Conservation (phyloP, 805 yeast species). For the Wickerhamiella lipophila region DNA sequence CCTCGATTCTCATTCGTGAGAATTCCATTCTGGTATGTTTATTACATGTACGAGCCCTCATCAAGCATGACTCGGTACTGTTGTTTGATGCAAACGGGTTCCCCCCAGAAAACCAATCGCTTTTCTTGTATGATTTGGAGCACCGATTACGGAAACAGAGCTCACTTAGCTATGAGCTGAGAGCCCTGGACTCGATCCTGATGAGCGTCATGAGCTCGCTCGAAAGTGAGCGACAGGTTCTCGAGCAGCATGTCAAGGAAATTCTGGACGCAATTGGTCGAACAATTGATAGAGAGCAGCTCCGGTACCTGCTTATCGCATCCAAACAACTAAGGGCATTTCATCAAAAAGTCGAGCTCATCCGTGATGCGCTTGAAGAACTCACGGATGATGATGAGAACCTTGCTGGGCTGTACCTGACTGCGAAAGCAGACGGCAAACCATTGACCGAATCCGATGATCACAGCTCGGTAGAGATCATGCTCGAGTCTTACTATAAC, state of each 20-base stretch:
- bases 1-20: slow-evolving; percentile 69
- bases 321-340: slow-evolving; percentile 76
- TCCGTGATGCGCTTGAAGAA: slow-evolving; percentile 76
- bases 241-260: slow-evolving; percentile 59
- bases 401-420: slow-evolving; percentile 64
- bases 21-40: slow-evolving; percentile 70
- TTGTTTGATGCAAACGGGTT: slow-evolving; percentile 57
- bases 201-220: slow-evolving; percentile 67
- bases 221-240: slow-evolving; percentile 77
- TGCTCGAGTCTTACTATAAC: slow-evolving; percentile 79
- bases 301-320: slow-evolving; percentile 67
- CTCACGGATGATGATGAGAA: slow-evolving; percentile 80
- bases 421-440: slow-evolving; percentile 41
- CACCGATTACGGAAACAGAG: slow-evolving; percentile 39
- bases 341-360: slow-evolving; percentile 67
- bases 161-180: slow-evolving; percentile 68
- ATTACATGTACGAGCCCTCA: slow-evolving; percentile 77
- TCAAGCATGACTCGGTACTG: slow-evolving; percentile 67
- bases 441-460: slow-evolving; percentile 39
- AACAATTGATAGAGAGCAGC: slow-evolving; percentile 64
- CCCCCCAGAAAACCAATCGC: slow-evolving; percentile 54
- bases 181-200: slow-evolving; percentile 80
- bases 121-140: slow-evolving; percentile 71
- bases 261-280: slow-evolving; percentile 67
- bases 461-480: slow-evolving; percentile 79